Evolutionary conservation across 208 protist species (phyloP).

Genomic region (Trypanosoma melophagium): DNA sequence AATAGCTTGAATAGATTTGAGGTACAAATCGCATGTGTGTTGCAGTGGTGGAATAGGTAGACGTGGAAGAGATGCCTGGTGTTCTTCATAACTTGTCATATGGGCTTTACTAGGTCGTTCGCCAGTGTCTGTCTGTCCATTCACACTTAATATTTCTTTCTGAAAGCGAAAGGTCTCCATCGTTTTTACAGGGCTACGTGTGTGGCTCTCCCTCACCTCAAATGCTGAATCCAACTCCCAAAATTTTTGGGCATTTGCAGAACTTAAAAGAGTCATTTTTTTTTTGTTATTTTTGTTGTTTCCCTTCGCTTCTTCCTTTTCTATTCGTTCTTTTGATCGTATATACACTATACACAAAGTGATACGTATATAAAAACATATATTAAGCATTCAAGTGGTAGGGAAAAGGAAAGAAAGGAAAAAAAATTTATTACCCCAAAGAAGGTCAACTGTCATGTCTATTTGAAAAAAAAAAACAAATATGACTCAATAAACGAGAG

Average conservation of each 20-base stretch:
- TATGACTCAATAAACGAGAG: neutral
- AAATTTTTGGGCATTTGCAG: constrained; percentile 15
- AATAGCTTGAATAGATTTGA: constrained; percentile 35
- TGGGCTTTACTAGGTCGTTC: neutral
- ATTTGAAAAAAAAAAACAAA: too few relatives aligned
- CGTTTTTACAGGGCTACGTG: constrained; percentile 15
- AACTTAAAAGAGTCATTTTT: constrained; percentile 9
- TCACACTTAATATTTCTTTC: constrained; percentile 24
- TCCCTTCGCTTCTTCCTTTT: constrained; percentile 14
- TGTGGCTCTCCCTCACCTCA: neutral
- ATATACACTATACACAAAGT: too few relatives aligned
- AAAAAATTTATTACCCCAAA: too few relatives aligned
- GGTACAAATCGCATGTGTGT: constrained; percentile 34
- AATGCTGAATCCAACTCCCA: constrained; percentile 25
- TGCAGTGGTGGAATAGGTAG: constrained; percentile 35
- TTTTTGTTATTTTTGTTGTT: constrained; percentile 27
- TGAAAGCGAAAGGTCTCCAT: constrained; percentile 12
- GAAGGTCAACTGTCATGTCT: too few relatives aligned
- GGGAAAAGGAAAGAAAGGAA: too few relatives aligned
- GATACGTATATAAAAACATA: constrained; percentile 17
- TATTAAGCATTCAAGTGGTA: constrained; percentile 3
- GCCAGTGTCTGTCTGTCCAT: constrained; percentile 19
- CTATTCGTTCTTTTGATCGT: neutral
- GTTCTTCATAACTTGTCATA: constrained; percentile 17
- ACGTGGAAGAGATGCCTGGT: constrained; percentile 28